Evolutionary conservation across 164 flowering plant species (phyloP), one percentile per base, ranked within the genome.

Genomic region (Warburgia ugandensis): DNA sequence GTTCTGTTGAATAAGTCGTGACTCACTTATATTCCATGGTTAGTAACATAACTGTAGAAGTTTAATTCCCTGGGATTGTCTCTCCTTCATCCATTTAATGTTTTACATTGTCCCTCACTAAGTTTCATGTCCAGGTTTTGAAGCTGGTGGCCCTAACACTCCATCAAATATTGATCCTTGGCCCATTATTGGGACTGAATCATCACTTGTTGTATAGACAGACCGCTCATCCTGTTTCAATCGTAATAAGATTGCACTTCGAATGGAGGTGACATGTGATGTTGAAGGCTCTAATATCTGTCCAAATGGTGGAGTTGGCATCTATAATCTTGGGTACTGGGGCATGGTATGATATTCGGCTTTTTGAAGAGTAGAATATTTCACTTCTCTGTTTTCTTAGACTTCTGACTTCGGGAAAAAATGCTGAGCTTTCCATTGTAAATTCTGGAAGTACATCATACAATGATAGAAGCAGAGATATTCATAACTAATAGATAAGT

Each of bases 321-420:
- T 88, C 28, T 92, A 78, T 59, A 92, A 88, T 60, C 99, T 96
- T 46, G 99, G 99, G 12, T 88, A 57, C 64, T 92, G 99, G 99
- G 99, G 99, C 66, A 92, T 92, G 99, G 98, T 92, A 73, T 56
- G 74, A 29, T 19, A n/a, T 56, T 29, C 36, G 30, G 29, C 14
- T 19, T n/a, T 10, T 21, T 7, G n/a, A n/a, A n/a, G n/a, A n/a
- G 31, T 11, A 1, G 2, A 22, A 2, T 2, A 8, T 27, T 45
- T 26, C 48, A 11, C 30, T 26, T 12, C 28, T 45, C 3, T n/a
- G n/a, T n/a, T n/a, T n/a, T n/a, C n/a, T n/a, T n/a, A n/a, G n/a
- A 26, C 5, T n/a, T 11, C 32, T 16, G n/a, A 28, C 3, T 43
- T 33, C 40, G 38, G 31, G 4, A 46, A 11, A 42, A 38, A 45